phyloP scores from a whole-genome alignment of 2,329 filamentous ascomycete genomes.

The Emergomyces orientalis region DNA sequence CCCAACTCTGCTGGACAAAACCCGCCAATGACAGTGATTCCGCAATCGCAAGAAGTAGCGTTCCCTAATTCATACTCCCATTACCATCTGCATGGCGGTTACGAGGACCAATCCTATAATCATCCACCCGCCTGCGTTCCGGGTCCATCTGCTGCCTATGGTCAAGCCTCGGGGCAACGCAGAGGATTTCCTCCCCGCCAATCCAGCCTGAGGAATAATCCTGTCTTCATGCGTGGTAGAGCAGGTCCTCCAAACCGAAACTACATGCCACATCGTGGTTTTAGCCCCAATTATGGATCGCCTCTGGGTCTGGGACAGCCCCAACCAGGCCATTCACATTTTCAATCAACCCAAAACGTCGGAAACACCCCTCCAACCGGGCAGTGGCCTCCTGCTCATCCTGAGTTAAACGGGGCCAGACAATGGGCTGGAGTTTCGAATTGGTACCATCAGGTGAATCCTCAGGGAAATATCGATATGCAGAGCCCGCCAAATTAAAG shows the following conservation, averaged over 20 bases:
- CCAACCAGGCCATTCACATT: background rate
- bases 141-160: background rate
- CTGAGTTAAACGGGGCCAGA: too few species aligned
- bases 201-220: background rate
- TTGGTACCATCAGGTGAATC: constrained; percentile 4
- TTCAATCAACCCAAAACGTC: background rate
- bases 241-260: background rate
- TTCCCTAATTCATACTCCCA: background rate
- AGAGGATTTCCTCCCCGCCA: background rate
- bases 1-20: background rate
- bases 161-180: background rate
- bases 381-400: background rate
- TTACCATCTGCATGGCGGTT: background rate
- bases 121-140: background rate
- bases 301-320: background rate
- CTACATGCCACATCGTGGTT: background rate
- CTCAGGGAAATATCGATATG: background rate
- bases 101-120: background rate
- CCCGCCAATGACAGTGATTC: background rate
- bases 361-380: background rate
- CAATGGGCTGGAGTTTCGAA: background rate
- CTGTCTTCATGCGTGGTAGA: background rate
- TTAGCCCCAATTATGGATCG: background rate
- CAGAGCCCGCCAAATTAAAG: background rate
- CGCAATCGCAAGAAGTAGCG: background rate